phyloP scores from a whole-genome alignment of 2,329 filamentous ascomycete species.

The Shiraia bambusicola region DNA sequence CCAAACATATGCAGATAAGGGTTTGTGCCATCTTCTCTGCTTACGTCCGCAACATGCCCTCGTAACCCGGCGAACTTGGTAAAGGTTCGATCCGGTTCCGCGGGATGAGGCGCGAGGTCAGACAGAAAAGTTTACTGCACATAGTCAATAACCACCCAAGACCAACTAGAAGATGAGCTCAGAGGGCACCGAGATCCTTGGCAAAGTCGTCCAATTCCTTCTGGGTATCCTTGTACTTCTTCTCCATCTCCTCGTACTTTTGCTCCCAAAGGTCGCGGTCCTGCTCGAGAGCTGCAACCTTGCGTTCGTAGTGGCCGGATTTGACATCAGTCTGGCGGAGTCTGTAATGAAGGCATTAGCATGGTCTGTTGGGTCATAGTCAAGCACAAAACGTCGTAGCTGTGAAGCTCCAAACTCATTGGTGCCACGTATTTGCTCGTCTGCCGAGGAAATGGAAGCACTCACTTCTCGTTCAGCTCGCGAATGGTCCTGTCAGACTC shows the following conservation, averaged over 20 bases:
- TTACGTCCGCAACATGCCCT: conserved; percentile 11
- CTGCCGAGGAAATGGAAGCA: conserved; percentile 17
- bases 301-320: conserved; percentile 98
- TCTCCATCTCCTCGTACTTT: conserved; percentile 97
- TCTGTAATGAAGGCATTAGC: conserved; percentile 53
- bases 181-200: conserved; percentile 90
- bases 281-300: conserved; percentile 93
- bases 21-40: conserved; percentile 14
- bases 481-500: conserved; percentile 93
- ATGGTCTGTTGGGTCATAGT: no score
- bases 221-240: conserved; percentile 81
- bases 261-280: conserved; percentile 91
- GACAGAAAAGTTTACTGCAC: conserved; percentile 1
- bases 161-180: conserved; percentile 48
- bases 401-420: background rate
- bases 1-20: conserved; percentile 30
- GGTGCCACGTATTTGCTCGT: background rate
- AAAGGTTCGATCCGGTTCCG: conserved; percentile 21
- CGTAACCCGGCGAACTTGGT: conserved; percentile 13
- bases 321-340: conserved; percentile 99
- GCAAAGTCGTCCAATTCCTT: conserved; percentile 92
- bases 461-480: conserved; percentile 98
- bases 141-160: conserved; percentile 28
- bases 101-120: conserved; percentile 17
- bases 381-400: conserved; percentile 2